phyloP scores from a whole-genome alignment of 768 basidiomycete species.

The Boletus speciosus region DNA sequence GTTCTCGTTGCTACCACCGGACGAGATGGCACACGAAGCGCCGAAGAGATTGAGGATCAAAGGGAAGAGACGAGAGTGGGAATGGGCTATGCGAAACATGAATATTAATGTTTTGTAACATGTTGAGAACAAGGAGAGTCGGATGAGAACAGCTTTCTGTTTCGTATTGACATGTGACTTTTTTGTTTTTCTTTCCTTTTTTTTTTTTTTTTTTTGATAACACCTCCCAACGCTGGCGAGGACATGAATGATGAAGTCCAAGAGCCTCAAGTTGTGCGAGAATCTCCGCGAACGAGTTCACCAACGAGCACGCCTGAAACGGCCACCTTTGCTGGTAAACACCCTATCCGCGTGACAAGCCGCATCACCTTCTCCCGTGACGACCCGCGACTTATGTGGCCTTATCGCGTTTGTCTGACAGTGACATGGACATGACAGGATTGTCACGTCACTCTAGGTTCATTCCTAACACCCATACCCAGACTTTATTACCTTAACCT shows the following conservation, averaged over 20 bases:
- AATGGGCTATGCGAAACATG: background rate
- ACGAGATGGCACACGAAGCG: conserved; percentile 66
- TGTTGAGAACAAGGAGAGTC: background rate
- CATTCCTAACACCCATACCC: conserved; percentile 10
- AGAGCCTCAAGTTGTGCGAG: background rate
- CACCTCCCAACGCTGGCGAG: background rate
- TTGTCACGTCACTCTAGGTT: conserved; percentile 21
- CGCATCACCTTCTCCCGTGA: conserved; percentile 8
- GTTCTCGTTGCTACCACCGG: conserved; percentile 58
- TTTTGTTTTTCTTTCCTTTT: too few relatives aligned
- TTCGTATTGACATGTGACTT: background rate
- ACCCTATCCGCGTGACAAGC: background rate
- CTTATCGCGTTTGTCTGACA: conserved; percentile 1
- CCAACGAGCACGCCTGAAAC: background rate
- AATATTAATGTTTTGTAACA: background rate
- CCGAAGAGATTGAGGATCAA: conserved; percentile 47
- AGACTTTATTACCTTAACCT: conserved; percentile 35
- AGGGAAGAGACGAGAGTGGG: conserved; percentile 5
- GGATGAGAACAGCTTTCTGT: background rate
- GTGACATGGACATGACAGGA: conserved; percentile 2
- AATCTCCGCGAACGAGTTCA: background rate
- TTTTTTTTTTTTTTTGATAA: too few relatives aligned
- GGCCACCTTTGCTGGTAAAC: background rate
- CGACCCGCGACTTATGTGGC: background rate
- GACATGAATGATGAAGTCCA: background rate